These are phyloP conservation scores for Alternaria tenuissima DNA, from an alignment of 2,329 filamentous ascomycete species.

Conservation along the genomic window DNA sequence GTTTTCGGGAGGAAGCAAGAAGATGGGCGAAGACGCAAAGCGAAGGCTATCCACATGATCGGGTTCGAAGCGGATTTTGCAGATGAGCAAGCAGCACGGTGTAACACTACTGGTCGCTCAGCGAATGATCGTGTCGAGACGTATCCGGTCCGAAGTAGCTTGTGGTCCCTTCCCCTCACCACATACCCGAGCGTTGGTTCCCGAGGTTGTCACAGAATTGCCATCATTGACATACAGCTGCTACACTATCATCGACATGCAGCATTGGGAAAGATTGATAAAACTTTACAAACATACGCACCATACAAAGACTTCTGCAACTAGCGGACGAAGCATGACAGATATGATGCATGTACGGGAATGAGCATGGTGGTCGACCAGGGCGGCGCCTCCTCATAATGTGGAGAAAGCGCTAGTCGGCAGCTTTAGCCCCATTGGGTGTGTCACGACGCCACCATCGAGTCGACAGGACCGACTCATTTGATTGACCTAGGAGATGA, in stretches of 20 bases:
- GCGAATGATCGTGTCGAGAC: not conserved
- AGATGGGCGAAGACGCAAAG: not conserved
- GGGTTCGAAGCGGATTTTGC: not conserved
- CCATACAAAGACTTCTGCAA: not conserved
- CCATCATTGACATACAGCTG: not conserved
- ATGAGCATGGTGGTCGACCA: not conserved
- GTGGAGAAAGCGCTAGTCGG: slow-evolving; percentile 7
- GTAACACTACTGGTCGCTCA: not conserved
- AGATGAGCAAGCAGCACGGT: not conserved
- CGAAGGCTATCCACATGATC: not conserved
- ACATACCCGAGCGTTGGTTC: not conserved
- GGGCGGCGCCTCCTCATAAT: not conserved
- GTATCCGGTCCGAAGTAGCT: not conserved
- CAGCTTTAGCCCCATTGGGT: not conserved
- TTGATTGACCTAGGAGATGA: not conserved
- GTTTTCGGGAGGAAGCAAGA: not conserved
- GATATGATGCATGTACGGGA: not conserved
- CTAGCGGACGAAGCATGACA: not conserved
- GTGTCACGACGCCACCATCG: not conserved
- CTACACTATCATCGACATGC: not conserved
- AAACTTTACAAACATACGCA: no score
- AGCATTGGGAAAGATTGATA: no score
- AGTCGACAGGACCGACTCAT: not conserved
- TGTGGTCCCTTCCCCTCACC: slow-evolving; percentile 5
- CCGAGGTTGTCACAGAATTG: not conserved